Evolutionary conservation across 2,329 filamentous ascomycete species (phyloP), one percentile per base, ranked within the genome.

Genomic region (Davidsoniella australis): DNA sequence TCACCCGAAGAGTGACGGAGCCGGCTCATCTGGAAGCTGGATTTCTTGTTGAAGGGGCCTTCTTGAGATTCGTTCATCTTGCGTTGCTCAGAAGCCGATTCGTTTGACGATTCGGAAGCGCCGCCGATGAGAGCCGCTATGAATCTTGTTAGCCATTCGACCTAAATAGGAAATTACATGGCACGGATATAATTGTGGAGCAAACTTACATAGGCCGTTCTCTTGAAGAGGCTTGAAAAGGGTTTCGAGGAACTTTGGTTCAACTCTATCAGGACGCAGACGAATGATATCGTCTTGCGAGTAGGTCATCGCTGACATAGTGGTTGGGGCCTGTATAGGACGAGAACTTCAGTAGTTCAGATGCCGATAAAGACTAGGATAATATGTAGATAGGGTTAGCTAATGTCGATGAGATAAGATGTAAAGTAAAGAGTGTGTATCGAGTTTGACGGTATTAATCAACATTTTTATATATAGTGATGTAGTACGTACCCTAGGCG

Each of bases 191-290:
- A 33, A 33, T 33, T 33, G 29, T 33, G 23, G 43, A 41, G 26
- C 18, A 33, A 43, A 52, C 53, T 48, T 54, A 54, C 53, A 38
- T 16, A 52, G 38, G 7, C 53, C 53, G 18, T 47, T 47, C 20
- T 52, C 48, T n/a, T 52, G 47, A 23, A 49, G 50, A 18, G 48
- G 50, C 37, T 50, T 52, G 29, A 52, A 47, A 47, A 52, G 46
- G 38, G 52, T 48, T 14, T 45, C 50, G 12, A 52, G 41, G 48
- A 47, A 37, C 26, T 47, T 47, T 9, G 42, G 26, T 39, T 47
- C 47, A 24, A 44, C 29, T n/a, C 45, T 48, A 5, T 38, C 42
- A 36, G 53, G 45, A 8, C 50, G 48, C 10, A 54, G 45, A 37
- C 49, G 45, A 37, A 54, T 39, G 23, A 54, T 48, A 37, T 54